Conservation (phyloP, 2,329 filamentous ascomycete genomes). For the Amphichorda felina region DNA sequence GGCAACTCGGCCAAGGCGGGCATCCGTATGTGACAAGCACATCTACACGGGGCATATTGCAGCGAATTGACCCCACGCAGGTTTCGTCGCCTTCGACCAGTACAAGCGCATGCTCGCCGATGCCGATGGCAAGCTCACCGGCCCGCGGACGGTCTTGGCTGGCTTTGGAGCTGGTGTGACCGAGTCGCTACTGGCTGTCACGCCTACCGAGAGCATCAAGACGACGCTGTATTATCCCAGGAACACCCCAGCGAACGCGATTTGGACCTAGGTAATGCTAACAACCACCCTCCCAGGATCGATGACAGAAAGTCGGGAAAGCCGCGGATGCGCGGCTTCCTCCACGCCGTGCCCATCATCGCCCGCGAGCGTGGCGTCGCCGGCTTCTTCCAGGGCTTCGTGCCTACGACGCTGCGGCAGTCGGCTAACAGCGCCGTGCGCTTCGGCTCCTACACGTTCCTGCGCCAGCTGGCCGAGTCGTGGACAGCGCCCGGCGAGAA, state of each 20-base stretch:
- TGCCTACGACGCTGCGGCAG: constrained; percentile 88
- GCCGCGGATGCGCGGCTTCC: constrained; percentile 81
- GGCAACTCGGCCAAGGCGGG: constrained; percentile 95
- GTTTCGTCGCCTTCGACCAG: constrained; percentile 89
- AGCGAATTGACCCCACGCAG: constrained; percentile 7
- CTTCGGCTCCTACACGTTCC: constrained; percentile 80
- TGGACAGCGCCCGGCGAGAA: constrained; percentile 94
- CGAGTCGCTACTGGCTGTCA: constrained; percentile 86
- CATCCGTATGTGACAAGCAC: constrained; percentile 52
- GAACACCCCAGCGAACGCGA: no score
- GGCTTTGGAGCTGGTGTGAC: constrained; percentile 93
- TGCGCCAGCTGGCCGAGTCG: constrained; percentile 83
- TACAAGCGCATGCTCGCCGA: constrained; percentile 80
- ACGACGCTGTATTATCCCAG: constrained; percentile 87
- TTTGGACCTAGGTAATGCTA: no score
- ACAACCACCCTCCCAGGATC: constrained; percentile 42
- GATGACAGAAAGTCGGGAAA: constrained; percentile 83
- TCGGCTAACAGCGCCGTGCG: constrained; percentile 88
- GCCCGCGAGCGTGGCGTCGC: constrained; percentile 75
- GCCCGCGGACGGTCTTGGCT: constrained; percentile 81
- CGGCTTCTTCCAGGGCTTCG: constrained; percentile 95
- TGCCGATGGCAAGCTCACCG: constrained; percentile 76
- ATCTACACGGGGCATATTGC: not conserved
- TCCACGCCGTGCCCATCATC: constrained; percentile 82
- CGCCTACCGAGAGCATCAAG: constrained; percentile 96